Base-by-base conservation (phyloP, 2,329 filamentous ascomycete genomes). In the Fonsecaea pugnacius region DNA sequence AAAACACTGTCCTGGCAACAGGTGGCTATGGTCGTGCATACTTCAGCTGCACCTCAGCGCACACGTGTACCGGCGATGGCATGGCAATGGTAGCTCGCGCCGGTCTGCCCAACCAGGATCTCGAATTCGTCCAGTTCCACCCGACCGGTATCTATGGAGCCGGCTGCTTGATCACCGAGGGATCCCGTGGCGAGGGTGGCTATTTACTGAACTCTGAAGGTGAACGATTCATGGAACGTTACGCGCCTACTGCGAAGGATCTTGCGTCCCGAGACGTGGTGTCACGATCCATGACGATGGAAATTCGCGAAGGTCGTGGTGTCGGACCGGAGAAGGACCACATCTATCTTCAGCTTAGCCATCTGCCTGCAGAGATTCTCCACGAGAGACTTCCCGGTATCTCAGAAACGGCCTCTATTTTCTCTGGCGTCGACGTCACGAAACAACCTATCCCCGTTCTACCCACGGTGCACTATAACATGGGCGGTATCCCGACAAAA, bases 51-150 rank as follows among this genome's bases (percentile, higher is more conserved):
- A 99, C 95, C 59, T 97, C 93, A 58, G 95, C 95, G 53, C 95
- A 99, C 83, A 98, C 95, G 70, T 97, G 94, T 81, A 99, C 95
- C 68, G 95, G 95, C 86, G 95, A 99, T 77, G 95, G 95, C 78
- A 97, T 96, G 91, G 95, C 95, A 72, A 98, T 99, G 95, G 94
- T 98, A 75, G 91, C 94, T 72, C 92, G 95, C 83, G 95, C 95
- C 68, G 95, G 95, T 78, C 89, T 99, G 46, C 94, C 95, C 74
- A 96, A 96, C 86, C 95, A 99, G 84, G 95, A 99, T 89, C 86
- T 98, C 69, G 95, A 99, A 79, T 99, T 99, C 80, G 95, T 99
- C 69, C 94, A 99, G 82, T 99, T 99, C 87, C 94, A 99, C 80
- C 94, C 94, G 62, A 97, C 94, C 71, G 94, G 94, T 87, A 98